Conservation (phyloP, 805 yeast species). For the Cephaloascus albidus region DNA sequence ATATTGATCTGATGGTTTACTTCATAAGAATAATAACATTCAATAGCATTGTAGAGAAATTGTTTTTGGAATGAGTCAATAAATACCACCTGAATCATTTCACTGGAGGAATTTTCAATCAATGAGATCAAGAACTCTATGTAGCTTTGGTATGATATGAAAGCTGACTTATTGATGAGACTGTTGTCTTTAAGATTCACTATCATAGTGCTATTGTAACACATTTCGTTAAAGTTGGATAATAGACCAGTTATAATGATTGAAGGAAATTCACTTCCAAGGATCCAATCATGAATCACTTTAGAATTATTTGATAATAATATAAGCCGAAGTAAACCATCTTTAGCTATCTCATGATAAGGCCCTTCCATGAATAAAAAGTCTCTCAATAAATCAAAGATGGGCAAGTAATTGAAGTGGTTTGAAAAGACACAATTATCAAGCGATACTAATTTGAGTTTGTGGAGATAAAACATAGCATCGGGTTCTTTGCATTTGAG, state of each 20-base stretch:
- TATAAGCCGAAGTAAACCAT: slow-evolving; percentile 6
- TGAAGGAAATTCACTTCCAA: slow-evolving; percentile 9
- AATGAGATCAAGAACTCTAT: neutral
- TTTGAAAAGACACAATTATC: neutral
- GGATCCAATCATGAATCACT: slow-evolving; percentile 7
- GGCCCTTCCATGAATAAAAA: slow-evolving; percentile 10
- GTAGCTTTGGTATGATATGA: neutral
- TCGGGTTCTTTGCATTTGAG: slow-evolving; percentile 8
- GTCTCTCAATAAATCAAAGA: slow-evolving; percentile 11
- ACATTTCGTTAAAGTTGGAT: slow-evolving; percentile 5
- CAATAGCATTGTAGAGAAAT: slow-evolving; percentile 5
- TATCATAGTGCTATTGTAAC: slow-evolving; percentile 7
- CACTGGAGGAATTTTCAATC: neutral
- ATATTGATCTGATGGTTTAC: slow-evolving; percentile 1
- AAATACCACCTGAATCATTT: slow-evolving; percentile 3
- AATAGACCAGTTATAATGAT: slow-evolving; percentile 6
- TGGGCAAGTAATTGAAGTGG: slow-evolving; percentile 9
- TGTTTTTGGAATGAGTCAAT: slow-evolving; percentile 5
- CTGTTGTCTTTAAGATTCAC: slow-evolving; percentile 7
- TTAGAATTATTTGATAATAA: slow-evolving; percentile 6
- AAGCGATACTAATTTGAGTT: neutral
- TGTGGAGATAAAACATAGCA: slow-evolving; percentile 2
- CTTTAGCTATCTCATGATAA: slow-evolving; percentile 2
- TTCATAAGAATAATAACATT: neutral
- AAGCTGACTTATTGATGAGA: neutral